Evolutionary conservation across 805 yeast genomes (phyloP).

Genomic region (Yarrowia deformans): DNA sequence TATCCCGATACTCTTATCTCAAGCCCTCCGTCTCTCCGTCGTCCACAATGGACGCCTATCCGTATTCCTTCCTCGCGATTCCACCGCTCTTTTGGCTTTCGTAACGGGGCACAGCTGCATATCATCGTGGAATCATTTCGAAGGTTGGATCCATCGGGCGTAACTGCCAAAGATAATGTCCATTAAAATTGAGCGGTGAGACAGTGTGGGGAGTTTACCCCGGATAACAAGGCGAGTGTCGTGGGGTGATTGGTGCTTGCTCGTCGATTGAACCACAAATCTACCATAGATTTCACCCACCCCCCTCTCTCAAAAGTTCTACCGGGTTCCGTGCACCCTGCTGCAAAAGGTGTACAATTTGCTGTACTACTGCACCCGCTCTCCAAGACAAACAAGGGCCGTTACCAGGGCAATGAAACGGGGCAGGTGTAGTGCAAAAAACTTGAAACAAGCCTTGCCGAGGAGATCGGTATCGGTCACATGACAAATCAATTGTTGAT

Average conservation of each 20-base stretch:
- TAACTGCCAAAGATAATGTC: background rate
- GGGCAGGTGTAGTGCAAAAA: background rate
- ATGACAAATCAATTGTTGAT: too few species aligned
- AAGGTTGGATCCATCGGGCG: conserved; percentile 14
- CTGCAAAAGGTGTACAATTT: conserved; percentile 9
- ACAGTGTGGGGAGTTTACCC: background rate
- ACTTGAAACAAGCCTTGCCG: background rate
- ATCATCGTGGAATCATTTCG: conserved; percentile 37
- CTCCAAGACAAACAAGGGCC: background rate
- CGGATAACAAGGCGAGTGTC: too few species aligned
- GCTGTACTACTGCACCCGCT: conserved; percentile 22
- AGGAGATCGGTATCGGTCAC: background rate
- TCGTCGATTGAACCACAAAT: too few species aligned
- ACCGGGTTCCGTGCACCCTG: conserved; percentile 30
- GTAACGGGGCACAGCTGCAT: conserved; percentile 25
- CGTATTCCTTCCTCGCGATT: conserved; percentile 15
- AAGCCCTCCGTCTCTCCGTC: background rate
- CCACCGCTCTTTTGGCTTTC: conserved; percentile 11
- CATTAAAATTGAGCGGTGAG: conserved; percentile 22
- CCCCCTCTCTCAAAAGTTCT: conserved; percentile 6
- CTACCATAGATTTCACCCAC: too few species aligned
- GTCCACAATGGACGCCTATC: background rate
- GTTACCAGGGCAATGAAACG: conserved; percentile 4
- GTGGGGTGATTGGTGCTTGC: too few species aligned
- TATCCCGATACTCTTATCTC: background rate